These are phyloP conservation scores for Lactarius quietus DNA, from an alignment of 768 basidiomycete genomes.

Conservation along the genomic window DNA sequence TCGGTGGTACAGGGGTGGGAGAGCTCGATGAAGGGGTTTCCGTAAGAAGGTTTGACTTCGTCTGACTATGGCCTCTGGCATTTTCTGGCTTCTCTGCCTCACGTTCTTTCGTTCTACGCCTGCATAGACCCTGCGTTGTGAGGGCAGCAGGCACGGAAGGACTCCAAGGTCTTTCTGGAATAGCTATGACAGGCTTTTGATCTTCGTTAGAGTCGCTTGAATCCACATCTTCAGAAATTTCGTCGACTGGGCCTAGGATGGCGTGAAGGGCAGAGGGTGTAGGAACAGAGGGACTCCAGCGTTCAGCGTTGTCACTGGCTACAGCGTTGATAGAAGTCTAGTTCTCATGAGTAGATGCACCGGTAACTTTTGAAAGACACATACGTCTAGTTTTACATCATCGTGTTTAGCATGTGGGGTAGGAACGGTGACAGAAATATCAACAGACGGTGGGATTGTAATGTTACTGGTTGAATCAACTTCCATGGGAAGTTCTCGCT, in stretches of 20 bases:
- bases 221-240: constrained; percentile 8
- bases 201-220: constrained; percentile 11
- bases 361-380: not conserved
- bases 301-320: constrained; percentile 3
- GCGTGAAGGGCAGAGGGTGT: constrained; percentile 1
- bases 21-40: constrained; percentile 6
- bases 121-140: constrained; percentile 12
- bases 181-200: not conserved
- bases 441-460: constrained; percentile 31
- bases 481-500: constrained; percentile 55
- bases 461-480: constrained; percentile 47
- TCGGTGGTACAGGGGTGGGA: constrained; percentile 24
- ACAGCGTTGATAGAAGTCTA: not conserved
- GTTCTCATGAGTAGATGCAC: constrained; percentile 2
- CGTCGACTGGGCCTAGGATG: constrained; percentile 1
- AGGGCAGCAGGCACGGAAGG: constrained; percentile 23
- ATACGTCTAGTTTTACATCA: constrained; percentile 11
- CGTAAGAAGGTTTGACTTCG: not conserved
- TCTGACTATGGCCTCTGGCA: not conserved
- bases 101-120: constrained; percentile 8
- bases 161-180: constrained; percentile 23
- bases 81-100: constrained; percentile 2
- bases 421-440: not conserved
- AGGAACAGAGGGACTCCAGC: constrained; percentile 22
- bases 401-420: constrained; percentile 19